Percentiles rank a stretch among this genome's conserved stretches.
Conservation (phyloP, 192 early-diverging fungal genomes). For the Spizellomyces sp. region DNA sequence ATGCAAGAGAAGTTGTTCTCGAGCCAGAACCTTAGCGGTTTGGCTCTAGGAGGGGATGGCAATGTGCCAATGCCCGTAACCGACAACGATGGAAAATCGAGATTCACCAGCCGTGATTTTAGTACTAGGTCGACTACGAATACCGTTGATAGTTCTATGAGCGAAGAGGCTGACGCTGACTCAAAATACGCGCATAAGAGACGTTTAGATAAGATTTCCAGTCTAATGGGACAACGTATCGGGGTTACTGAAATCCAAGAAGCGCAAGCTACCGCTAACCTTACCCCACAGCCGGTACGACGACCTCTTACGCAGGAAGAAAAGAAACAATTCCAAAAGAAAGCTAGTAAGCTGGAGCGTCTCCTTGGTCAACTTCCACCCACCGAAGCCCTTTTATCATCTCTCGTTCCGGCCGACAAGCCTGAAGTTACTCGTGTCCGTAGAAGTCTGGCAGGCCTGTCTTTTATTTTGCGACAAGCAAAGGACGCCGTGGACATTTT, state of each 20-base stretch:
- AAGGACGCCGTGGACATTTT: conserved; percentile 30
- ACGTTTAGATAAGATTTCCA: conserved; percentile 47
- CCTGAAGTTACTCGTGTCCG: conserved; percentile 7
- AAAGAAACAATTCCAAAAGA: conserved; percentile 35
- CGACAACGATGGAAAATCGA: background rate
- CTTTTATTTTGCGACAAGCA: conserved; percentile 15
- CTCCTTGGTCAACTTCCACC: conserved; percentile 43
- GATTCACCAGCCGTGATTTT: background rate
- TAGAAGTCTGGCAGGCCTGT: conserved; percentile 13
- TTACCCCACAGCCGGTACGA: background rate
- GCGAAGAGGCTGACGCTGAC: conserved; percentile 25
- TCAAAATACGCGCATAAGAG: conserved; percentile 39
- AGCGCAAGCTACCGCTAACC: conserved; percentile 3
- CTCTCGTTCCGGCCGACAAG: conserved; percentile 11
- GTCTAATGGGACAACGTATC: conserved; percentile 50
- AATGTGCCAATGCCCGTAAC: background rate
- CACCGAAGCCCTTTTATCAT: conserved; percentile 24
- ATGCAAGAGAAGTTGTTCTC: conserved; percentile 4
- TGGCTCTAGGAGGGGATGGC: background rate
- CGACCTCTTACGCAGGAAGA: conserved; percentile 43
- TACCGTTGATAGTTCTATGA: background rate
- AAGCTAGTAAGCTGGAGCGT: conserved; percentile 41
- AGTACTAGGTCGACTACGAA: background rate
- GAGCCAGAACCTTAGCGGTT: background rate
- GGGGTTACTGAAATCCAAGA: conserved; percentile 24